Evolutionary conservation across 2,329 filamentous ascomycete genomes (phyloP), one percentile per base, ranked within the genome.

Genomic region (Fusarium dimerum): DNA sequence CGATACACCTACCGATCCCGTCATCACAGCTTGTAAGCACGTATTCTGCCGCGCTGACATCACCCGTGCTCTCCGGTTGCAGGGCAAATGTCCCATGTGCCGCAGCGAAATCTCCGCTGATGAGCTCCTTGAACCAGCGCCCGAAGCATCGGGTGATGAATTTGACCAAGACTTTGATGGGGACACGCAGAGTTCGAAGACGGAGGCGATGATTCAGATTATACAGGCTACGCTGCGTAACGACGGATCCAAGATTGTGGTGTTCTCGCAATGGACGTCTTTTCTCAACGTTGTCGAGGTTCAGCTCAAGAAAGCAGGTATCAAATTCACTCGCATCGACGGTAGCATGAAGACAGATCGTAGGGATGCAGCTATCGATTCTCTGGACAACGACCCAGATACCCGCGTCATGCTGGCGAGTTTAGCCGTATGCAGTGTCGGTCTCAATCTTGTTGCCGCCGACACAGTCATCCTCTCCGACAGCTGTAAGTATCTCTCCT

Each of bases 11-110:
- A 83, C 84, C 26, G 76, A 82, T 4, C 90, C 92, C 0, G 84
- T 94, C 47, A 95, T 96, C 63, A 96, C 91, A 1, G 83, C 86
- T 44, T 96, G 92, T 72, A 90, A 89, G 26, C 92, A 96, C 68
- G 78, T 85, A 1, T 96, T 92, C 69, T 92, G 91, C 60, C 78
- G 76, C 18, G 73, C 76, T 5, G 96, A 92, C 68, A 91, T 96
- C 56, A 77, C 84, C 47, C 82, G 83, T 57, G 87, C 89, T 45
- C 87, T 96, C 52, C 81, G 88, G 50, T 78, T 83, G 1, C 90
- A 94, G 66, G 81, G 87, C 48, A 91, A 88, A 68, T 96, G 92
- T 55, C 92, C 92, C 0, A 86, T 96, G 80, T 96, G 92, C 64
- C 87, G 90, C 17, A 84, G 87, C 6, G 74, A 83, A 34, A 80